These are phyloP conservation scores for Priceomyces haplophilus DNA, from an alignment of 805 yeast genomes.

Conservation along the genomic window DNA sequence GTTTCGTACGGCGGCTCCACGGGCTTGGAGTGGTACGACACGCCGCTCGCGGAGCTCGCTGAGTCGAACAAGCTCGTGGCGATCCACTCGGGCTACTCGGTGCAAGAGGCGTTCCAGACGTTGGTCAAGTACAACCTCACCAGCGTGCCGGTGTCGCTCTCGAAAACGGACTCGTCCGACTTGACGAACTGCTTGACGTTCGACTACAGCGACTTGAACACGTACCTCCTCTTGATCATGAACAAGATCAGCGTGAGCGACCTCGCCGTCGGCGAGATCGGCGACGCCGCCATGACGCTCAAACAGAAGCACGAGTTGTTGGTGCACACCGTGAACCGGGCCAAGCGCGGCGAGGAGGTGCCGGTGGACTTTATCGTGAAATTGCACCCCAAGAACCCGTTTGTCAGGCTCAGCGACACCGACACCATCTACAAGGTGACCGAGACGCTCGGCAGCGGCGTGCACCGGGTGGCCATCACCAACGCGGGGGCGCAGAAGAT, in stretches of 20 bases:
- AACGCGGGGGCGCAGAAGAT: constrained; percentile 44
- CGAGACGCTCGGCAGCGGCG: constrained; percentile 90
- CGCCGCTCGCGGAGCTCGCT: constrained; percentile 67
- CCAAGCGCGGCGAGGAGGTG: constrained; percentile 84
- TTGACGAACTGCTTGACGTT: constrained; percentile 71
- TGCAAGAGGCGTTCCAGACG: constrained; percentile 85
- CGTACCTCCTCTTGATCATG: constrained; percentile 79
- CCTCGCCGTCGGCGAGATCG: constrained; percentile 27
- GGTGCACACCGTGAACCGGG: constrained; percentile 48
- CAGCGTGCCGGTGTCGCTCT: constrained; percentile 67
- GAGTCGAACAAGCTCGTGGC: constrained; percentile 74
- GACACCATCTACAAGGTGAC: constrained; percentile 72
- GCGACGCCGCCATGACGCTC: constrained; percentile 23
- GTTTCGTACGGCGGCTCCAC: constrained; percentile 6
- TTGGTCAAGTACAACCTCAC: constrained; percentile 72
- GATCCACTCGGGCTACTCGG: constrained; percentile 64
- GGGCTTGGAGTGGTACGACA: constrained; percentile 65
- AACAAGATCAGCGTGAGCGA: constrained; percentile 54
- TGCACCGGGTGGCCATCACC: constrained; percentile 86
- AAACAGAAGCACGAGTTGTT: constrained; percentile 38
- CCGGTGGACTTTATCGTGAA: constrained; percentile 87
- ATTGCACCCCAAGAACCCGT: constrained; percentile 84
- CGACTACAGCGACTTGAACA: constrained; percentile 87
- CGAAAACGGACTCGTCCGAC: constrained; percentile 48
- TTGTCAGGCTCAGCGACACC: constrained; percentile 67